These are phyloP conservation scores for Zarea fungicola DNA, from an alignment of 2,329 filamentous ascomycete species.

Conservation along the genomic window DNA sequence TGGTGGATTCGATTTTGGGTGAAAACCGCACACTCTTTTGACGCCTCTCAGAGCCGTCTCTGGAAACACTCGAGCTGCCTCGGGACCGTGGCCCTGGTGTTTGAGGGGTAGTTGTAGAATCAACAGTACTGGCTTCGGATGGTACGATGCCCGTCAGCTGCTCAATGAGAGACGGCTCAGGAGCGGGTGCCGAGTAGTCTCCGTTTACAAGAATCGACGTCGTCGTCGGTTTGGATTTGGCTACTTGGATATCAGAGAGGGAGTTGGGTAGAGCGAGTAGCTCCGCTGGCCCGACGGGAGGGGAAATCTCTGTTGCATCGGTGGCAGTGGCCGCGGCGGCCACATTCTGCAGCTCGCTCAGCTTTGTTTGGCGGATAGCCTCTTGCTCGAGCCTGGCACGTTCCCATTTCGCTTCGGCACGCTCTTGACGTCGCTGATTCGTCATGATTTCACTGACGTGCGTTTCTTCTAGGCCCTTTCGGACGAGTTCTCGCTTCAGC, in stretches of 20 bases:
- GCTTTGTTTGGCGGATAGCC: conserved; percentile 65
- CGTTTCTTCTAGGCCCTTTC: conserved; percentile 56
- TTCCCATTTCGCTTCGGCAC: conserved; percentile 82
- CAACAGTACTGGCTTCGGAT: neutral
- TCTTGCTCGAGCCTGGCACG: conserved; percentile 83
- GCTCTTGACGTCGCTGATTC: conserved; percentile 68
- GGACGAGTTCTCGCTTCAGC: conserved; percentile 75
- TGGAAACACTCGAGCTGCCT: conserved; percentile 2
- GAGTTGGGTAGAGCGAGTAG: conserved; percentile 55
- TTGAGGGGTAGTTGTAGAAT: neutral
- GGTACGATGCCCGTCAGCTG: conserved; percentile 5
- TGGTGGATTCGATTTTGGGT: conserved; percentile 59
- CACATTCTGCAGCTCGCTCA: conserved; percentile 38
- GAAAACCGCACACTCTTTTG: conserved; percentile 68
- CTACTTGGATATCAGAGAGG: conserved; percentile 32
- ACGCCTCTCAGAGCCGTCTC: conserved; percentile 28
- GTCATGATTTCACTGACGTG: conserved; percentile 82
- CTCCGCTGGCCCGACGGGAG: conserved; percentile 39
- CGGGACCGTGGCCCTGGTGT: conserved; percentile 6
- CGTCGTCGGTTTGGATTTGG: conserved; percentile 16
- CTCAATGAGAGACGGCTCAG: conserved; percentile 9
- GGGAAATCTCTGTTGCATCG: neutral
- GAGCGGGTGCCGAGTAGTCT: neutral
- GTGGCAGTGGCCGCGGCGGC: conserved; percentile 12
- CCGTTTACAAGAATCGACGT: conserved; percentile 10